A percentile compares a stretch with the other conserved stretches of the same genome.
Evolutionary conservation across 306 rosid species (phyloP).

Genomic region (Ceratonia siliqua): DNA sequence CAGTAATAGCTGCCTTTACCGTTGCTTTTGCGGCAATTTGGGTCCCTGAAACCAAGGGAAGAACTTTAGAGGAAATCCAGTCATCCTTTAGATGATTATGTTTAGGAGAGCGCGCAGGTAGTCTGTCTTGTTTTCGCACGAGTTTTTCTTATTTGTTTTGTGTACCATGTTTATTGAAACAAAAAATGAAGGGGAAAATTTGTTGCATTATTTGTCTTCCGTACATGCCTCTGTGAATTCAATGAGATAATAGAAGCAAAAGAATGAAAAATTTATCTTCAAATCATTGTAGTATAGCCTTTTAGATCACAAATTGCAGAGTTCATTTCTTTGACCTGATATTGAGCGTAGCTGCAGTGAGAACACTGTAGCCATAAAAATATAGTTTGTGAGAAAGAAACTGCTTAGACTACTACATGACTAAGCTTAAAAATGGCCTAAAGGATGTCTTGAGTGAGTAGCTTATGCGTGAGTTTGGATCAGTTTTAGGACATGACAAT

Average conservation of each 20-base stretch:
- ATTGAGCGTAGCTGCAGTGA: not conserved
- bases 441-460: too few species aligned
- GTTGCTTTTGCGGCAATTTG: slow-evolving; percentile 51
- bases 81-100: slow-evolving; percentile 37
- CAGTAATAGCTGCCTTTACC: slow-evolving; percentile 55
- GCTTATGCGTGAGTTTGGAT: too few species aligned
- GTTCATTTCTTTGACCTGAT: not conserved
- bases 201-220: not conserved
- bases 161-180: not conserved
- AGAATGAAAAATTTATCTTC: not conserved
- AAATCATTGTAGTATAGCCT: not conserved
- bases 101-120: not conserved
- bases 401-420: too few species aligned
- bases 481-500: too few species aligned
- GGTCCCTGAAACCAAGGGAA: slow-evolving; percentile 89
- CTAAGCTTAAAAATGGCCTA: not conserved
- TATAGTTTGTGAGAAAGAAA: not conserved
- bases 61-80: slow-evolving; percentile 88
- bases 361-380: not conserved
- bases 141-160: not conserved
- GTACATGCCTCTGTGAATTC: not conserved
- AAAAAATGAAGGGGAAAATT: not conserved
- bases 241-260: not conserved
- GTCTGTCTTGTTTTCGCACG: slow-evolving; percentile 3
- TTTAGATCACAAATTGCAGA: not conserved